phyloP scores from a whole-genome alignment of 345 rosid genomes.

The Erucastrum elatum region DNA sequence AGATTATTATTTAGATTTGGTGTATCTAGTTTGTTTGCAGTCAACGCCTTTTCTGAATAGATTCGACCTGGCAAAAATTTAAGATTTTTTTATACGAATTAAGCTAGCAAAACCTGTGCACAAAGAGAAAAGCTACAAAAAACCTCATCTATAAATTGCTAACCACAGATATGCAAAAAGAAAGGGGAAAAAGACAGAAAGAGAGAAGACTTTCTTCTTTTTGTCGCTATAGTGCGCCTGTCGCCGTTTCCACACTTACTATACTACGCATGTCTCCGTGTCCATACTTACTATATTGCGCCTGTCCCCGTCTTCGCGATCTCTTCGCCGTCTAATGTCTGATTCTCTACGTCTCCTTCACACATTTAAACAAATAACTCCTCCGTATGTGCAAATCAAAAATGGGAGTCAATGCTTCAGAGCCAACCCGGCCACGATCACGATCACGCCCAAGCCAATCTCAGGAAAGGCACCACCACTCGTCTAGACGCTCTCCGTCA shows the following conservation, averaged over 20 bases:
- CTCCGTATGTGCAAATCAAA: conserved; percentile 59
- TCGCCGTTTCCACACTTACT: neutral
- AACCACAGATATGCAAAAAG: neutral
- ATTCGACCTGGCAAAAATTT: neutral
- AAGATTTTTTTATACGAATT: too few relatives aligned
- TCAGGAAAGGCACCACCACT: conserved; percentile 28
- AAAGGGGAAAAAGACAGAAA: neutral
- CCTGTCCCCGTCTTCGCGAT: neutral
- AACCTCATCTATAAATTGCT: neutral
- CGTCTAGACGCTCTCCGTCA: conserved; percentile 9
- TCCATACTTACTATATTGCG: neutral
- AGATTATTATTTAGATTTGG: neutral
- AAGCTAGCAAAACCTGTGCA: too few relatives aligned
- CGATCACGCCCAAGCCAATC: conserved; percentile 36
- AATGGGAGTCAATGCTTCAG: conserved; percentile 55
- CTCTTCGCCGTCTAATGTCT: neutral
- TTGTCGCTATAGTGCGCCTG: neutral
- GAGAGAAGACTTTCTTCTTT: neutral
- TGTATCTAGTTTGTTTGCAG: neutral
- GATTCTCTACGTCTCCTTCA: neutral
- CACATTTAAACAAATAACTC: neutral
- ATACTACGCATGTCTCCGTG: neutral
- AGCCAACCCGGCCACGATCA: conserved; percentile 40
- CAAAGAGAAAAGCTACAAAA: too few relatives aligned
- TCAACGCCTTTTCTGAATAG: neutral